Conservation (phyloP, 2,329 filamentous ascomycete genomes). For the Hymenoscyphus albidus region DNA sequence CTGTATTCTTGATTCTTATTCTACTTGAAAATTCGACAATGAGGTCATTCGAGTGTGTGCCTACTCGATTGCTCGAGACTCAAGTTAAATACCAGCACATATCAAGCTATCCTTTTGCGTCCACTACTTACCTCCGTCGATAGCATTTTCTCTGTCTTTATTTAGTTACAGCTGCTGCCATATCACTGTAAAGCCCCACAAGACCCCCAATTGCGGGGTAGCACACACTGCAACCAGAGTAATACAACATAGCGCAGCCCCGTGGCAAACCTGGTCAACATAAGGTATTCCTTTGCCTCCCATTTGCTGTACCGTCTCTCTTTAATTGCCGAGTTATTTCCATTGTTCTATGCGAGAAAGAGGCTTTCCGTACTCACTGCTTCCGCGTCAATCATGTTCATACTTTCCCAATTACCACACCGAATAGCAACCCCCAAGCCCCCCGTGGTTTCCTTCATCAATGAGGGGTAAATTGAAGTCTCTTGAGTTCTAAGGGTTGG, state of each 20-base stretch:
- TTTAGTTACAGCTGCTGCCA: neutral
- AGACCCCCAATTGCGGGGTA: constrained; percentile 1
- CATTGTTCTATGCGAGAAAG: neutral
- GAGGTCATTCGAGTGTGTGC: neutral
- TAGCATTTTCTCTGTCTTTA: neutral
- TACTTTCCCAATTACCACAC: neutral
- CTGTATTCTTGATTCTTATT: neutral
- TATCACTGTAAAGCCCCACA: constrained; percentile 10
- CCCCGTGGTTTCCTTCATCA: neutral
- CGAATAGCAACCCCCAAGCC: neutral
- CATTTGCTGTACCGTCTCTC: constrained; percentile 14
- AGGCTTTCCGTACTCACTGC: neutral
- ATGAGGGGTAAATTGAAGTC: neutral
- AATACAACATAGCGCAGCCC: constrained; percentile 15
- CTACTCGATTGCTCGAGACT: neutral
- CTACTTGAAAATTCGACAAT: neutral
- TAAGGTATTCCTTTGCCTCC: constrained; percentile 1
- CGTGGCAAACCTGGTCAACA: neutral
- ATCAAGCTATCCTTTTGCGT: neutral
- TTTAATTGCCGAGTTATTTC: constrained; percentile 21
- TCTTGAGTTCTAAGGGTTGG: neutral
- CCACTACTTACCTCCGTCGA: neutral
- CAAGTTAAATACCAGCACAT: neutral
- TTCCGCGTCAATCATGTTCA: neutral
- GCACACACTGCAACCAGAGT: neutral